Conservation (phyloP, 2,329 filamentous ascomycete species). For the Beauveria australis region DNA sequence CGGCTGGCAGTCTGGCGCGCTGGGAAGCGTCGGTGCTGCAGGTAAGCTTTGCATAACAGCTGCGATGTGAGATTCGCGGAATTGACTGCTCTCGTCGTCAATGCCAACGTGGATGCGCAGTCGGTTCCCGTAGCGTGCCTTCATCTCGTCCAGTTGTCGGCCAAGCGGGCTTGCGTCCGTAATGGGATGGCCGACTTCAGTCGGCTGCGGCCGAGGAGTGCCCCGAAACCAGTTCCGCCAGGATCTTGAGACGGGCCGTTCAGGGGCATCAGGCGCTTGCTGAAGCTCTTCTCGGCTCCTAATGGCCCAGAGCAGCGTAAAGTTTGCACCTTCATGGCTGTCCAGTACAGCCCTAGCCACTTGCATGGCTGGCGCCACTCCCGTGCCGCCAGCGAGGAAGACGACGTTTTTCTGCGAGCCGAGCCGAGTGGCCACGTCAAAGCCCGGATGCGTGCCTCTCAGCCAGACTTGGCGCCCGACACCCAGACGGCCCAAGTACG, state of each 20-base stretch:
- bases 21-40: background rate
- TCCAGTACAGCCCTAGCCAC: slow-evolving; percentile 56
- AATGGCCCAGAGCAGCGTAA: slow-evolving; percentile 80
- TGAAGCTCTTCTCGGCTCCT: slow-evolving; percentile 46
- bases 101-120: slow-evolving; percentile 68
- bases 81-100: slow-evolving; percentile 66
- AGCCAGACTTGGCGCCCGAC: slow-evolving; percentile 61
- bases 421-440: slow-evolving; percentile 33
- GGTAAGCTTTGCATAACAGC: slow-evolving; percentile 18
- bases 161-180: slow-evolving; percentile 42
- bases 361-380: slow-evolving; percentile 84
- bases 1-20: slow-evolving; percentile 2
- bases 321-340: slow-evolving; percentile 22
- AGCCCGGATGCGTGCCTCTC: slow-evolving; percentile 70
- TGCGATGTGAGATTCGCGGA: slow-evolving; percentile 46
- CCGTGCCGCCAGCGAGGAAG: slow-evolving; percentile 87
- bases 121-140: slow-evolving; percentile 44
- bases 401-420: slow-evolving; percentile 43
- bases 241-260: slow-evolving; percentile 12
- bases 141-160: slow-evolving; percentile 54
- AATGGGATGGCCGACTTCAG: slow-evolving; percentile 16
- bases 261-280: background rate
- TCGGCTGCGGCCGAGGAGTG: slow-evolving; percentile 6
- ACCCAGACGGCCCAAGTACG: slow-evolving; percentile 61
- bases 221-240: slow-evolving; percentile 20